Evolutionary conservation across 495 filamentous ascomycete species (phyloP).

Genomic region (Penicillium verhagenii): DNA sequence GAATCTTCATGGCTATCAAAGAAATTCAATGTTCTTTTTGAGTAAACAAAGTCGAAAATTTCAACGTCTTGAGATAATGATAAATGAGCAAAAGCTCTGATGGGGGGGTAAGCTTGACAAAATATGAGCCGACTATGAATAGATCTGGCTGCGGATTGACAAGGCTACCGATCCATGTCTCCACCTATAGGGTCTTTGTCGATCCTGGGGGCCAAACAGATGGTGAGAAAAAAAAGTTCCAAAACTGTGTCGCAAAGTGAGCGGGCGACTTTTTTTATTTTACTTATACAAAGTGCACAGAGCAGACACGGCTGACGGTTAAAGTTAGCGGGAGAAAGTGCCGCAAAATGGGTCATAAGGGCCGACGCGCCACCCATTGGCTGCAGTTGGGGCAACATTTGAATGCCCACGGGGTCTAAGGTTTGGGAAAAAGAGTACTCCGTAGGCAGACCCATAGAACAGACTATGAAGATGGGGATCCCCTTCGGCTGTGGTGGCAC

Average conservation of each 20-base stretch:
- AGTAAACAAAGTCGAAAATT: not conserved
- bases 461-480: not conserved
- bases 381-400: not conserved
- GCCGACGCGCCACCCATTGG: constrained; percentile 18
- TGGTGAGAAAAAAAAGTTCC: not conserved
- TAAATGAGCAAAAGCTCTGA: not conserved
- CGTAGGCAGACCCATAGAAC: not conserved
- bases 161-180: constrained; percentile 9
- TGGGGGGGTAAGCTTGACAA: not conserved
- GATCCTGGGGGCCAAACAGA: constrained; percentile 1
- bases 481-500: not conserved
- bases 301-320: constrained; percentile 1
- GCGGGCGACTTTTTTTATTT: not conserved
- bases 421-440: not conserved
- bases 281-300: not conserved
- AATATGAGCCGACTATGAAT: not conserved
- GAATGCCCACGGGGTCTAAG: not conserved
- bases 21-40: not conserved
- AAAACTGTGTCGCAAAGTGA: not conserved
- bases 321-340: constrained; percentile 6
- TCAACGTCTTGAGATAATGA: not conserved
- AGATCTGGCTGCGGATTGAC: constrained; percentile 8
- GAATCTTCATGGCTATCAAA: not conserved
- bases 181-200: not conserved
- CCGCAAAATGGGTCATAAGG: constrained; percentile 14